These are phyloP conservation scores for Allomyces javanicus DNA, from an alignment of 192 early-diverging fungal species.

Conservation along the genomic window DNA sequence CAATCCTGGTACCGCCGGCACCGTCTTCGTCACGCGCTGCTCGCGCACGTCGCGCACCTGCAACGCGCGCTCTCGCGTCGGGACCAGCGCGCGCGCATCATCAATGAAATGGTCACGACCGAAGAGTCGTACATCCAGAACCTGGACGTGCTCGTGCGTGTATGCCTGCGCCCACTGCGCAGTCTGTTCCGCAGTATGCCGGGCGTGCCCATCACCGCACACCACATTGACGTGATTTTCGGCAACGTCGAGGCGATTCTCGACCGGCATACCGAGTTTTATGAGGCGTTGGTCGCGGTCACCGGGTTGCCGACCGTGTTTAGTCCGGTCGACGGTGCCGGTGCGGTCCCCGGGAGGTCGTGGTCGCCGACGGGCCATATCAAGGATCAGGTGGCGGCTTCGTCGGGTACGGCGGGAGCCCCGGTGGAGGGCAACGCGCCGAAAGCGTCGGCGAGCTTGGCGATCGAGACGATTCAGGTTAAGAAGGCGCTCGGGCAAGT, in stretches of 20 bases:
- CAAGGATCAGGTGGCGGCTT: too few relatives aligned
- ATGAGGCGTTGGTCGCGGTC: too few relatives aligned
- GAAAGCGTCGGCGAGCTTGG: neutral
- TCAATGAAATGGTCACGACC: neutral
- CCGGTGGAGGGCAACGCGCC: too few relatives aligned
- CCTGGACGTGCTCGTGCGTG: neutral
- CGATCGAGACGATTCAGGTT: neutral
- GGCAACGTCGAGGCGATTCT: slow-evolving; percentile 2
- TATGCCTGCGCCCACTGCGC: neutral
- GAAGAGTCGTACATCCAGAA: neutral
- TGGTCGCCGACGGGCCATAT: too few relatives aligned
- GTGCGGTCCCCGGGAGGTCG: too few relatives aligned
- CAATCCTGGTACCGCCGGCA: neutral
- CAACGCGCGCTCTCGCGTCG: neutral
- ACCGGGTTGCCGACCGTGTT: too few relatives aligned
- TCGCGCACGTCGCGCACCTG: neutral
- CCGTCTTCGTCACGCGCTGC: neutral
- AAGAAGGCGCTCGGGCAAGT: neutral
- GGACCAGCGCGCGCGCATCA: neutral
- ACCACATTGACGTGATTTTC: slow-evolving; percentile 1
- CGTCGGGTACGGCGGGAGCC: too few relatives aligned
- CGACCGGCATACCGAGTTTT: neutral
- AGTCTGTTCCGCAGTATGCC: neutral
- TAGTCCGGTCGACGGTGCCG: too few relatives aligned
- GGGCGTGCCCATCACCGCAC: too few relatives aligned